These are phyloP conservation scores for Xylaria nigripes DNA, from an alignment of 495 filamentous ascomycete species.

Conservation along the genomic window DNA sequence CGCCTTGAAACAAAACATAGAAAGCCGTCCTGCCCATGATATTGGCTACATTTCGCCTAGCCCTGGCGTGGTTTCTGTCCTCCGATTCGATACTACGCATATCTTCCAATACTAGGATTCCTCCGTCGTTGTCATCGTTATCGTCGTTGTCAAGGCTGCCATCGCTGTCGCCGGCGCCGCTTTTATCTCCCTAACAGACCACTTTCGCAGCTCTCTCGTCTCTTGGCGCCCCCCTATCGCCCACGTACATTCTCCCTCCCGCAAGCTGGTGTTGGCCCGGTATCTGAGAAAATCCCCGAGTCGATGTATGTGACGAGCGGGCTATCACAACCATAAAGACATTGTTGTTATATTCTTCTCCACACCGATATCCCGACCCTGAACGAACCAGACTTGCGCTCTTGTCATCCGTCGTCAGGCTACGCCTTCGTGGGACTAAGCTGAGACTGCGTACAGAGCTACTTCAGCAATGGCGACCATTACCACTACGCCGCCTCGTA, in stretches of 20 bases:
- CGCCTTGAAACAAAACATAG: not conserved
- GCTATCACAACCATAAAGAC: slow-evolving; percentile 17
- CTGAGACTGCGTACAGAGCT: slow-evolving; percentile 1
- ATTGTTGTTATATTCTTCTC: slow-evolving; percentile 7
- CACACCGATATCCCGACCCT: not conserved
- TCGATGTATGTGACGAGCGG: slow-evolving; percentile 18
- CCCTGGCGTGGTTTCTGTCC: not conserved
- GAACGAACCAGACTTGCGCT: not conserved
- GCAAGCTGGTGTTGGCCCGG: slow-evolving; percentile 7
- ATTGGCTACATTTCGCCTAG: not conserved
- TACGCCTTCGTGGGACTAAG: slow-evolving; percentile 6
- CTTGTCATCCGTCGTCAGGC: not conserved
- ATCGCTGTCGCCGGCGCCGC: not conserved
- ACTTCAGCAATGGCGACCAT: slow-evolving; percentile 38
- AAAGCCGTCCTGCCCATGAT: not conserved
- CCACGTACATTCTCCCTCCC: slow-evolving; percentile 6
- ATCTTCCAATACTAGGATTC: not conserved
- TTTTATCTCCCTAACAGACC: not conserved
- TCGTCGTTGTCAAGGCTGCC: no score
- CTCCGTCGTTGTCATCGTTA: not conserved
- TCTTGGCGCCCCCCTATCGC: not conserved
- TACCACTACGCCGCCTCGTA: slow-evolving; percentile 29
- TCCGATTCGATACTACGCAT: slow-evolving; percentile 4
- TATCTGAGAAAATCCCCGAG: slow-evolving; percentile 11
- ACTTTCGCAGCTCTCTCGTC: not conserved